phyloP scores from a whole-genome alignment of 345 rosid species.

The Noccaea caerulescens region DNA sequence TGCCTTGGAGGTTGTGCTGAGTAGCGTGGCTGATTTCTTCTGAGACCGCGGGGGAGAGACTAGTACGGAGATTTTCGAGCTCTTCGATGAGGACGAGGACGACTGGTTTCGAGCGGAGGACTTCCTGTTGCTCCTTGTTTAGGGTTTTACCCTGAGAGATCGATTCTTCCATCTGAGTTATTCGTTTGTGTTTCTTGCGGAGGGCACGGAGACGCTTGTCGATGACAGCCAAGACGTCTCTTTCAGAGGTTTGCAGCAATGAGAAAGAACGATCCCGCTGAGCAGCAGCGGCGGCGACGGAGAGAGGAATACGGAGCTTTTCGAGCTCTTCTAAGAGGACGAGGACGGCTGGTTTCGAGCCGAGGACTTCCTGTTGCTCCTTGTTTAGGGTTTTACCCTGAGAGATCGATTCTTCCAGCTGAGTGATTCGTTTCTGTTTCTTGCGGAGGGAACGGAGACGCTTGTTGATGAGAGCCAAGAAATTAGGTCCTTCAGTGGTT shows the following conservation, averaged over 20 bases:
- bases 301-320: constrained; percentile 47
- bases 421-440: constrained; percentile 73
- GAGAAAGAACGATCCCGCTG: too few species aligned
- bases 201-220: constrained; percentile 73
- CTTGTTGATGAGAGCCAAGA: constrained; percentile 75
- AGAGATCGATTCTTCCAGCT: constrained; percentile 75
- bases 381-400: constrained; percentile 80
- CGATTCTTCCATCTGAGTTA: constrained; percentile 78
- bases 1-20: constrained; percentile 4
- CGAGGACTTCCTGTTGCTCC: constrained; percentile 85
- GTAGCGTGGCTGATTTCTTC: constrained; percentile 66
- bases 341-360: constrained; percentile 67
- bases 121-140: constrained; percentile 84
- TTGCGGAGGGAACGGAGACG: constrained; percentile 91
- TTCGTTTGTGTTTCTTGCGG: constrained; percentile 81
- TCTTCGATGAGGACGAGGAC: constrained; percentile 71
- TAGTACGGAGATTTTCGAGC: constrained; percentile 54
- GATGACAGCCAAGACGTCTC: too few species aligned
- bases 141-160: constrained; percentile 73
- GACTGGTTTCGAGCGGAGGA: constrained; percentile 76
- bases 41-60: constrained; percentile 56
- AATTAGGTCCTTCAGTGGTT: too few species aligned
- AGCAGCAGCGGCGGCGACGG: constrained; percentile 31
- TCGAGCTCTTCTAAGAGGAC: constrained; percentile 84
- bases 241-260: too few species aligned